phyloP scores from a whole-genome alignment of 768 basidiomycete species.

The Boletus vermiculosoides region DNA sequence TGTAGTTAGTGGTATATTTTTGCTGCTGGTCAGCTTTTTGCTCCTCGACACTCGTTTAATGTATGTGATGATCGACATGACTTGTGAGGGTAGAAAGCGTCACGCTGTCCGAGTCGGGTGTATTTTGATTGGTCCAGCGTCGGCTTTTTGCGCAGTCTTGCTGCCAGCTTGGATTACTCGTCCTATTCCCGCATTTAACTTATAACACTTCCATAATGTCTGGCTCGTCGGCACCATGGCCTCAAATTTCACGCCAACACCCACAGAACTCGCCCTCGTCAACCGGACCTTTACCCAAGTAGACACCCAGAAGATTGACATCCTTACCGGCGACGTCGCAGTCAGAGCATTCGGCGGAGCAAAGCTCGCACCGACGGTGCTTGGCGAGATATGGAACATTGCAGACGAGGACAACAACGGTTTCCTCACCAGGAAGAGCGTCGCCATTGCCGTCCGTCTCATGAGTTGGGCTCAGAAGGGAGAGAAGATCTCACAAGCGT shows the following conservation, averaged over 20 bases:
- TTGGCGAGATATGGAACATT: conserved; percentile 93
- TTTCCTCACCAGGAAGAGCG: conserved; percentile 84
- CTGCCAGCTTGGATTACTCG: not conserved
- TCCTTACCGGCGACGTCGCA: conserved; percentile 88
- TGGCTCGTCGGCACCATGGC: conserved; percentile 34
- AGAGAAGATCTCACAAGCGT: conserved; percentile 59
- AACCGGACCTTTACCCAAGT: conserved; percentile 69
- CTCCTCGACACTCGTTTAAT: conserved; percentile 11
- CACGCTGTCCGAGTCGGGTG: not conserved
- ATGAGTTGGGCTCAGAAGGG: conserved; percentile 93
- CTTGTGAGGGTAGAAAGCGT: not conserved
- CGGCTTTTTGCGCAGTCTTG: conserved; percentile 19
- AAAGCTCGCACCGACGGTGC: conserved; percentile 68
- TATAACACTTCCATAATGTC: conserved; percentile 16
- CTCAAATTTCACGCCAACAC: conserved; percentile 44
- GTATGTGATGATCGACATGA: not conserved
- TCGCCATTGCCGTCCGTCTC: conserved; percentile 83
- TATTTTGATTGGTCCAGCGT: not conserved
- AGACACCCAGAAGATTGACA: conserved; percentile 77
- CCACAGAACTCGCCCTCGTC: conserved; percentile 56
- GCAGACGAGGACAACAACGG: conserved; percentile 95
- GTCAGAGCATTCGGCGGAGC: conserved; percentile 84
- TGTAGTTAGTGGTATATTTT: conserved; percentile 8
- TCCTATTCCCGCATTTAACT: conserved; percentile 11
- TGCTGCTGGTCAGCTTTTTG: conserved; percentile 16